Base-by-base conservation (phyloP, 257 asterid species). In the Ehretia macrophylla region DNA sequence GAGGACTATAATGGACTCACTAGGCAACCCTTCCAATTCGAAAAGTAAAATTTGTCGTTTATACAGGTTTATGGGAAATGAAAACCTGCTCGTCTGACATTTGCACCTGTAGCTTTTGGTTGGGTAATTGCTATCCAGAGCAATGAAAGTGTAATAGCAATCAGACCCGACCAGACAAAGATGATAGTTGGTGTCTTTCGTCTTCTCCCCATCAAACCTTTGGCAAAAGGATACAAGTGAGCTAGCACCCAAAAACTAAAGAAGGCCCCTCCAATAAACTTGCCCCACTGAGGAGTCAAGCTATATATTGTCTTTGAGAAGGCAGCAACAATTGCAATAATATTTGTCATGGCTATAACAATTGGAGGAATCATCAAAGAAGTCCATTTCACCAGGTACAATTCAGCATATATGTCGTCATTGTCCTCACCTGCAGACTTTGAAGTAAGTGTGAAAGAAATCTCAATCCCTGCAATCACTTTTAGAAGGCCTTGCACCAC, bases 171-270 rank as follows among this genome's bases (percentile, higher is more conserved):
- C 81, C 81, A 76, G 9, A 76, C 81, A 50, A 72, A 76, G 17
- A 76, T 78, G 21, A 76, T 76, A n/a, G 81, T 76, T 5, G 81
- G 81, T 35, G 81, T 76, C 67, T 69, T 76, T 14, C 75, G 54
- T 32, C 75, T 50, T 51, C 73, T 52, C 45, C 76, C 81, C 81
- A 76, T 76, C 3, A 76, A 62, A 27, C 81, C 81, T 56, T 76
- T 76, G 0, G 81, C 81, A 22, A 76, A 76, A 21, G 78, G 81
- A 60, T 76, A 76, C 27, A 76, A 46, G 56, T 76, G 81, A 39
- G 78, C 78, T 56, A 76, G 51, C 5, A 76, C 81, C 81, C 81
- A 76, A 8, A 76, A 72, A 32, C 78, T 73, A 48, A 76, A 76
- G 69, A 76, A 76, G 0, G 69, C 81, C n/a, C 81, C 81, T 5